A percentile compares a stretch with the other conserved stretches of the same genome.
phyloP scores from a whole-genome alignment of 2,329 filamentous ascomycete genomes.

The Allantophomopsis lycopodina region DNA sequence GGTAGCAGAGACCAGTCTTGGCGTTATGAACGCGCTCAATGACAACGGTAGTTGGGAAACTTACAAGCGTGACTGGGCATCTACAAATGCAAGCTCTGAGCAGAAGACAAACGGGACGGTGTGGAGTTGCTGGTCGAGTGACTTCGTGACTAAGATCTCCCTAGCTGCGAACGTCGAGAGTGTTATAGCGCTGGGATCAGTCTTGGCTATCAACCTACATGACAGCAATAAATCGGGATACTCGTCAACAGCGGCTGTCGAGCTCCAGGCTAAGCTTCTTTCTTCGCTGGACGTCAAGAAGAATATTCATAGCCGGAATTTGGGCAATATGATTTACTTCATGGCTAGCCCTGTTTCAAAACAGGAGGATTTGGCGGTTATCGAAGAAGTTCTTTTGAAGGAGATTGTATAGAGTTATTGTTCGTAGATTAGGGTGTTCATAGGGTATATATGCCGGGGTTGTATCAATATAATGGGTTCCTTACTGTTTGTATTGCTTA shows the following conservation, averaged over 20 bases:
- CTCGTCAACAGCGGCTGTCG: constrained; percentile 20
- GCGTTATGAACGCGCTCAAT: constrained; percentile 45
- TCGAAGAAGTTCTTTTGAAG: too few relatives aligned
- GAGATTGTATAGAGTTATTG: too few relatives aligned
- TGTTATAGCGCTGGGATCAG: constrained; percentile 61
- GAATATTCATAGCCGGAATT: constrained; percentile 32
- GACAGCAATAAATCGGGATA: constrained; percentile 21
- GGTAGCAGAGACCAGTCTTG: constrained; percentile 57
- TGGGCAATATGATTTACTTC: constrained; percentile 44
- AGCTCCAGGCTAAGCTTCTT: constrained; percentile 24
- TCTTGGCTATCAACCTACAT: constrained; percentile 49
- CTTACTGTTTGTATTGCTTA: too few relatives aligned
- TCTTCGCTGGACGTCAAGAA: constrained; percentile 18
- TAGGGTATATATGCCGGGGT: too few relatives aligned
- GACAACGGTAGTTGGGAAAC: constrained; percentile 37
- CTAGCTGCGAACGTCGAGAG: constrained; percentile 39
- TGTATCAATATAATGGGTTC: too few relatives aligned
- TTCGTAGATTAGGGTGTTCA: too few relatives aligned
- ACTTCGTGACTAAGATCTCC: constrained; percentile 46
- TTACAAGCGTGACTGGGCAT: constrained; percentile 36
- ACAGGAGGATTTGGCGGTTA: too few relatives aligned
- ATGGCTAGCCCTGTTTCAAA: constrained; percentile 25
- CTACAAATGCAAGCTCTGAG: background rate
- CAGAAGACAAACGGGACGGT: constrained; percentile 10
- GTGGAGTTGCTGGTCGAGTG: constrained; percentile 61